Base-by-base conservation (phyloP, 331 rosid species). In the Dryas integrifolia region DNA sequence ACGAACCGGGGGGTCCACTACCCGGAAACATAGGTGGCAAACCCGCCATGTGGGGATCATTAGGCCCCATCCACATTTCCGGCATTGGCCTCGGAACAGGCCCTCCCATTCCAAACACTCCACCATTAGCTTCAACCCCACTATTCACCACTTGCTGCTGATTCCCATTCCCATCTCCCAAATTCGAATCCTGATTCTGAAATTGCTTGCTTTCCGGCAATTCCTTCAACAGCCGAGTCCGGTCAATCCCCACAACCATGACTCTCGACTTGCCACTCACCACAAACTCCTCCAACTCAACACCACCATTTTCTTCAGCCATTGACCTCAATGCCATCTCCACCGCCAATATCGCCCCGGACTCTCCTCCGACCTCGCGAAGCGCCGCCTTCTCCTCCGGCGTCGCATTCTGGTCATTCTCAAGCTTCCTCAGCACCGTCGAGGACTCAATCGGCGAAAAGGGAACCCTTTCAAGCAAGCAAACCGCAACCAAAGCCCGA, bases 261-360 rank as follows among this genome's bases (percentile, higher is more conserved):
- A 95, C 87, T 61, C 97, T 77, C 0, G 97, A 86, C 72, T 89
- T 91, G 30, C 97, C 98, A 78, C 92, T 92, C 62, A 89, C 93
- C 62, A 87, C 97, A 80, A 91, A 95, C 80, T 85, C 96, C 82
- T 89, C 98, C 87, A 95, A 75, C 49, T 88, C 92, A 79, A 95
- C 83, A 10, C 92, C 88, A 4, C 96, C 89, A 68, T 80, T 88
- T 70, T 91, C 97, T 65, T 89, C 92, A 5, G 84, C 88, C 90
- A 95, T 89, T 16, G 98, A 89, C 80, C 96, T 82, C 88, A 91
- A 79, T 38, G 98, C 98, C 87, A 87, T 82, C 83, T 95, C 98
- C 60, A 95, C 96, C 9, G 97, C 97, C 58, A 87, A 77, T 6
- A 85, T 89, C 3, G 92, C 76, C 53, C 96, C 96, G 2, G 89